Percentiles rank a stretch among this genome's conserved stretches.
These are phyloP conservation scores for Senna tora DNA, from an alignment of 306 rosid species.

Conservation along the genomic window DNA sequence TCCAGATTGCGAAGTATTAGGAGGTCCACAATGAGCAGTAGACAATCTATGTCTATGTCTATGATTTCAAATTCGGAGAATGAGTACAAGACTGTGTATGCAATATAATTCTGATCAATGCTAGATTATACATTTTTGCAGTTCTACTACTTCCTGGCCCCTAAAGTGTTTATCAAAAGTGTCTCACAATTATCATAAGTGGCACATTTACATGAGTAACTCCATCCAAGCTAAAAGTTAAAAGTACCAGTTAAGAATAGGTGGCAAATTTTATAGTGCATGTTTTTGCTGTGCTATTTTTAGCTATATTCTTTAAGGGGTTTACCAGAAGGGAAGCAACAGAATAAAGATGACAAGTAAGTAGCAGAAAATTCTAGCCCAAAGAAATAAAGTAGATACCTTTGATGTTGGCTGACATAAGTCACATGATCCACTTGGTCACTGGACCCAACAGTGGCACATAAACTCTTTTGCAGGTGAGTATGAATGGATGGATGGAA, in stretches of 20 bases:
- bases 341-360: slow-evolving; percentile 40
- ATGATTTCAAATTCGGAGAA: slow-evolving; percentile 62
- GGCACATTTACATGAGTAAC: neutral
- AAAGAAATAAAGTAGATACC: slow-evolving; percentile 9
- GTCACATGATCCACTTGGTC: slow-evolving; percentile 44
- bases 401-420: slow-evolving; percentile 37
- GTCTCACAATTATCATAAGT: neutral
- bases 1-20: slow-evolving; percentile 58
- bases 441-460: slow-evolving; percentile 37
- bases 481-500: neutral
- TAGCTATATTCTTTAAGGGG: neutral
- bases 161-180: neutral
- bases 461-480: neutral
- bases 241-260: neutral
- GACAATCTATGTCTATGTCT: slow-evolving; percentile 56
- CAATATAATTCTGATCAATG: slow-evolving; percentile 50
- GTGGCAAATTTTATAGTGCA: neutral
- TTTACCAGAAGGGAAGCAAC: neutral
- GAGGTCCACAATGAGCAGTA: slow-evolving; percentile 61
- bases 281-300: neutral
- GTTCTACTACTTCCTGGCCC: neutral
- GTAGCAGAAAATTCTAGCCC: neutral
- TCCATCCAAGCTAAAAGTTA: neutral
- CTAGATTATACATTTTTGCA: neutral
- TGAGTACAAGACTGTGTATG: slow-evolving; percentile 67